These are phyloP conservation scores for Penicillium sp. DNA, from an alignment of 2,329 filamentous ascomycete genomes.

Conservation along the genomic window DNA sequence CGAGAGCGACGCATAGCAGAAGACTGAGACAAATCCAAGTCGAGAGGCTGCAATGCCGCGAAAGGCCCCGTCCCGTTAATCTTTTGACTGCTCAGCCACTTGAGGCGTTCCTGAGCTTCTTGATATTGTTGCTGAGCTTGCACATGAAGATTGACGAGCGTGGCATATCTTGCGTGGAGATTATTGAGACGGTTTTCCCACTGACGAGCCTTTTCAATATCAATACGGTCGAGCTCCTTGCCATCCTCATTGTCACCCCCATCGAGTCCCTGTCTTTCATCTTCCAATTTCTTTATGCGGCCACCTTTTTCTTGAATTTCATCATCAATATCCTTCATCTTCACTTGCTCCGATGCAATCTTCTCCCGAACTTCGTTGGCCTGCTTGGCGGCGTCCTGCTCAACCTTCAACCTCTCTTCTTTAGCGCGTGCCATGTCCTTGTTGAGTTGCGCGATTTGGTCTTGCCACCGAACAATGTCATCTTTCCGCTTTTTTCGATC, in stretches of 20 bases:
- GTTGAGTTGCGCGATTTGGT: conserved; percentile 51
- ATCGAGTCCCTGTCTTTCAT: conserved; percentile 51
- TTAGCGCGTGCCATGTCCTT: conserved; percentile 44
- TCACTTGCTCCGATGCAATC: conserved; percentile 42
- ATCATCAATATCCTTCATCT: conserved; percentile 58
- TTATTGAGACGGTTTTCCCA: conserved; percentile 44
- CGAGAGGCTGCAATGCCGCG: conserved; percentile 36
- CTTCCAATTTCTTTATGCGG: conserved; percentile 59
- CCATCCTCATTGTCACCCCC: conserved; percentile 49
- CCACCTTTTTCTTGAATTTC: conserved; percentile 58
- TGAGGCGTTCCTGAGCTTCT: conserved; percentile 43
- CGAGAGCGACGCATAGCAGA: conserved; percentile 42
- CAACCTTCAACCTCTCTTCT: conserved; percentile 40
- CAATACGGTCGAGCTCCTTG: conserved; percentile 47
- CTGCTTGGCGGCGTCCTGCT: conserved; percentile 37
- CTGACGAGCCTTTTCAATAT: conserved; percentile 45
- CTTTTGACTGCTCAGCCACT: conserved; percentile 40
- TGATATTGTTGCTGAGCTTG: conserved; percentile 44
- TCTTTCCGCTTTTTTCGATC: conserved; percentile 59
- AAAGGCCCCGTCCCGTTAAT: conserved; percentile 37
- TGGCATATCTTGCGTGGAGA: conserved; percentile 42
- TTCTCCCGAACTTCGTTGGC: conserved; percentile 41
- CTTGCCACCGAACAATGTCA: conserved; percentile 57
- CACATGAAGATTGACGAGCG: conserved; percentile 38
- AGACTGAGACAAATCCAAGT: conserved; percentile 39